Conservation (phyloP, 176 grass and related monocot genomes). For the Microstegium vimineum region DNA sequence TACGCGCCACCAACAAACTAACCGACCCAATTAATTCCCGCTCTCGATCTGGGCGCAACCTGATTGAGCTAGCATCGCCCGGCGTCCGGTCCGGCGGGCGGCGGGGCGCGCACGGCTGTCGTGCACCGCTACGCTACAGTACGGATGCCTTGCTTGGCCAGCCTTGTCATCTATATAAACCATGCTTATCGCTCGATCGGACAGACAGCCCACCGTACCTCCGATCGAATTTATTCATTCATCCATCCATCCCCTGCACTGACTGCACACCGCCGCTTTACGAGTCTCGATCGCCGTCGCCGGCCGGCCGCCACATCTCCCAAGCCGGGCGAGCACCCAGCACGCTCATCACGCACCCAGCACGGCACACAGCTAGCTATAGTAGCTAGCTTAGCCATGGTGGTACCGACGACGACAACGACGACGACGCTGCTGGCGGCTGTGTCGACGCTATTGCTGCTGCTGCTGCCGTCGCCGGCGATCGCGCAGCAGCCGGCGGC, state of each 20-base stretch:
- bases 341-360: neutral
- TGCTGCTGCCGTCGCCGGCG: neutral
- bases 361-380: neutral
- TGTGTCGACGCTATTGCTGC: neutral
- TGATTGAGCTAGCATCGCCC: neutral
- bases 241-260: neutral
- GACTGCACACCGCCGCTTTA: neutral
- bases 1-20: neutral
- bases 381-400: no score
- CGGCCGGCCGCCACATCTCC: neutral
- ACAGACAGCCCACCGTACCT: neutral
- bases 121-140: neutral
- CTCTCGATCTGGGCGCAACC: neutral
- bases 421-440: neutral
- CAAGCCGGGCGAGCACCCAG: no score
- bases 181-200: neutral
- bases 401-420: neutral
- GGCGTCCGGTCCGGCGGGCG: neutral
- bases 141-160: no score
- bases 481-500: neutral
- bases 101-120: neutral
- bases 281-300: no score
- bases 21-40: neutral
- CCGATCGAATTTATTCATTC: neutral
- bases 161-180: neutral